Base-by-base conservation (phyloP, 805 yeast species). In the Saccharomyces mikatae region DNA sequence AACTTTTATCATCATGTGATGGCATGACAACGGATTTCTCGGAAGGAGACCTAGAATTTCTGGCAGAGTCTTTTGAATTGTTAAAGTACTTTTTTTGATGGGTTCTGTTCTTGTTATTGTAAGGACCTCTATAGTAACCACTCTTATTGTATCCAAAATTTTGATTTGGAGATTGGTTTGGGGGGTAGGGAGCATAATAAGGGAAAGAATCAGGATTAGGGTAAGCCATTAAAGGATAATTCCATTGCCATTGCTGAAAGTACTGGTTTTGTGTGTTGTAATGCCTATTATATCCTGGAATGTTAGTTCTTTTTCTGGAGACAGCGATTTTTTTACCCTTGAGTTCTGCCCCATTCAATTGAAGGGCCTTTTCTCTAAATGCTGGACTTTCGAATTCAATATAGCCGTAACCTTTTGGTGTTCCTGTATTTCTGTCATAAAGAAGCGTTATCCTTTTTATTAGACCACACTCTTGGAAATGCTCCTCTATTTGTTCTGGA, bases 321-420 rank as follows among this genome's bases (percentile, higher is more conserved):
- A 82, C 81, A 47, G 71, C 71, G 32, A 84, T 71, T 26, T 68
- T 74, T 54, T 83, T 72, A 0, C 76, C 81, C 47, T 76, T 72
- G 53, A 84, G 71, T 32, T 63, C 67, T 6, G 73, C 56, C 6
- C 76, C 80, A 54, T 76, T 70, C 36, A 78, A 60, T 10, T 61
- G 64, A 48, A 83, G 65, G 1, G 89, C 87, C 29, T 67, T 67
- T 5, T 65, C 60, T 6, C 79, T 83, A 14, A 77, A 68, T 5
- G 71, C 76, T 4, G 58, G 56, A 6, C 65, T 61, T 13, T 75
- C 77, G 62, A 82, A 84, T 59, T 86, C 83, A 31, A 84, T 73
- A 59, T 82, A 84, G 1, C 87, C 89, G 62, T 80, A 81, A 1
- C 87, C 88, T 58, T 76, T 78, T 8, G 81, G 78, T 21, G 65